phyloP scores from a whole-genome alignment of 345 rosid species.

The Gossypium australe region DNA sequence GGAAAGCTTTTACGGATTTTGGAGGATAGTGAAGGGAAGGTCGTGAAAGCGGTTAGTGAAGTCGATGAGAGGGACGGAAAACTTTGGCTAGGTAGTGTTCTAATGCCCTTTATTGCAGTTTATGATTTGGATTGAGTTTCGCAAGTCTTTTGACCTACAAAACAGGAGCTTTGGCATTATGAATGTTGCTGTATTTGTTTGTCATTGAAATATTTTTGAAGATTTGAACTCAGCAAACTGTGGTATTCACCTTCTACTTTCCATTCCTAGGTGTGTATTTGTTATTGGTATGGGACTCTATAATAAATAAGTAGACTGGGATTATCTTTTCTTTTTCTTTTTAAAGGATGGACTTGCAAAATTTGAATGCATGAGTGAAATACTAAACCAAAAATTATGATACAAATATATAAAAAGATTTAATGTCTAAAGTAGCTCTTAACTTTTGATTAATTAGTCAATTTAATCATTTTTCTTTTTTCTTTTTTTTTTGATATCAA shows the following conservation, averaged over 20 bases:
- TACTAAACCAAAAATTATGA: background rate
- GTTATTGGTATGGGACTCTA: background rate
- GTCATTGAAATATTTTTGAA: background rate
- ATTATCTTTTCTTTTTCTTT: no score
- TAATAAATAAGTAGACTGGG: background rate
- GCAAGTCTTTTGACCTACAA: background rate
- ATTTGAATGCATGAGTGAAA: no score
- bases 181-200: background rate
- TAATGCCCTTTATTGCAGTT: slow-evolving; percentile 76
- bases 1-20: slow-evolving; percentile 66
- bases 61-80: slow-evolving; percentile 86
- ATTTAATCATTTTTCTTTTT: no score
- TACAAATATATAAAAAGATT: no score
- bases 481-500: no score
- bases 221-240: background rate
- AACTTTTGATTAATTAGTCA: no score
- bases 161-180: background rate
- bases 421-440: no score
- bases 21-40: slow-evolving; percentile 78
- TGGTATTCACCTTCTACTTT: background rate
- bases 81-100: slow-evolving; percentile 92
- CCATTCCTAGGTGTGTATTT: background rate
- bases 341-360: background rate
- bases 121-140: slow-evolving; percentile 36
- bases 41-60: slow-evolving; percentile 71